Conservation (phyloP, 2,329 filamentous ascomycete species). For the Podosphaera fusca region DNA sequence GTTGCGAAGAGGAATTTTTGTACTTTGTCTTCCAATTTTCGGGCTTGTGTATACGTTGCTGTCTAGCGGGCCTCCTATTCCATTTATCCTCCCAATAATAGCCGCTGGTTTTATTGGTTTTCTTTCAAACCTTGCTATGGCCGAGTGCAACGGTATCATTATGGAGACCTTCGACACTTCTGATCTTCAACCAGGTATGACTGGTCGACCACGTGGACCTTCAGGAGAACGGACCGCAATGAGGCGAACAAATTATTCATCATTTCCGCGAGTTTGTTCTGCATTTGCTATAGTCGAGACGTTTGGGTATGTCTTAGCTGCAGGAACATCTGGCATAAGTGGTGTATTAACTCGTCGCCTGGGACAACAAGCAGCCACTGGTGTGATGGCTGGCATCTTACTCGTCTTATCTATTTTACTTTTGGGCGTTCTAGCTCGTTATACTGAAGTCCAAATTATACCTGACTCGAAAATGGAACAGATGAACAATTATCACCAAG, state of each 20-base stretch:
- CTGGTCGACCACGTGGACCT: slow-evolving; percentile 26
- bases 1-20: slow-evolving; percentile 43
- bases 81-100: slow-evolving; percentile 37
- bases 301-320: slow-evolving; percentile 45
- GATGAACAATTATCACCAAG: slow-evolving; percentile 28
- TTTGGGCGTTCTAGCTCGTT: slow-evolving; percentile 37
- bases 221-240: slow-evolving; percentile 21
- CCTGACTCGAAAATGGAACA: slow-evolving; percentile 32
- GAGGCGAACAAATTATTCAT: slow-evolving; percentile 47
- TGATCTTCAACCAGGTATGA: slow-evolving; percentile 51
- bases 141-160: slow-evolving; percentile 53
- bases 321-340: slow-evolving; percentile 42
- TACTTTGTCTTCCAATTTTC: slow-evolving; percentile 39
- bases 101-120: slow-evolving; percentile 47
- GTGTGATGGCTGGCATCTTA: slow-evolving; percentile 43
- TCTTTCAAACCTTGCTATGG: slow-evolving; percentile 46
- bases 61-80: slow-evolving; percentile 36
- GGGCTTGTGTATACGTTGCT: slow-evolving; percentile 45
- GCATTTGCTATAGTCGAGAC: slow-evolving; percentile 49
- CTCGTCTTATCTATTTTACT: slow-evolving; percentile 40
- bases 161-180: slow-evolving; percentile 72
- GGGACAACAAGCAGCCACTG: slow-evolving; percentile 44
- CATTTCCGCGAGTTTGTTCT: slow-evolving; percentile 49
- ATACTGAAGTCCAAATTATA: slow-evolving; percentile 43
- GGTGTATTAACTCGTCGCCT: slow-evolving; percentile 42